A percentile compares a stretch with the other conserved stretches of the same genome.
Evolutionary conservation across 2,329 filamentous ascomycete species (phyloP).

Genomic region (Helotiales sp.): DNA sequence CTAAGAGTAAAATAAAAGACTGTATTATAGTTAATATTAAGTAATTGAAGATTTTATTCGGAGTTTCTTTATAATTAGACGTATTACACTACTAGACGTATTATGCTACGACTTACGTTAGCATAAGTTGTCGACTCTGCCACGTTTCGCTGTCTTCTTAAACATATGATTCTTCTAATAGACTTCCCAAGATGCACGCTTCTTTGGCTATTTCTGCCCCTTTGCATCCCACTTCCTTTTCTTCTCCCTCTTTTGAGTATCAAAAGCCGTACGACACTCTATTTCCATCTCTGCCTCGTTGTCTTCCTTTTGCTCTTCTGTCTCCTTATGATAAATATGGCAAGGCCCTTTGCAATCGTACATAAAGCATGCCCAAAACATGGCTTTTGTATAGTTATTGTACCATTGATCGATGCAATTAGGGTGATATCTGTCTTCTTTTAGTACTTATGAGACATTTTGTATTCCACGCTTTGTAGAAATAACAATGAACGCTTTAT

Average conservation of each 20-base stretch:
- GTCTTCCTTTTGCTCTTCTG: neutral
- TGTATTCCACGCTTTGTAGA: neutral
- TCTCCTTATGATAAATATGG: slow-evolving; percentile 20
- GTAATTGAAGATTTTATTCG: too few relatives aligned
- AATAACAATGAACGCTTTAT: slow-evolving; percentile 12
- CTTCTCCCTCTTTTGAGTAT: slow-evolving; percentile 1
- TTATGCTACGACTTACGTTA: too few relatives aligned
- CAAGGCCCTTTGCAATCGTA: slow-evolving; percentile 18
- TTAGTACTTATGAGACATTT: slow-evolving; percentile 10
- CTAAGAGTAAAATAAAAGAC: too few relatives aligned
- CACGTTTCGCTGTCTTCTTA: neutral
- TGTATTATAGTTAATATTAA: too few relatives aligned
- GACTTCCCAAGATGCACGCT: neutral
- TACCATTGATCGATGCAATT: slow-evolving; percentile 13
- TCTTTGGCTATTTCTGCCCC: slow-evolving; percentile 1
- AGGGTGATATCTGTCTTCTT: slow-evolving; percentile 10
- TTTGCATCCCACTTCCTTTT: neutral
- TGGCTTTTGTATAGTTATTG: slow-evolving; percentile 15
- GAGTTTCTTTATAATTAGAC: too few relatives aligned
- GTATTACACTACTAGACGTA: too few relatives aligned
- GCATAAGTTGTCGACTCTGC: slow-evolving; percentile 10
- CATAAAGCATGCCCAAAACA: slow-evolving; percentile 16
- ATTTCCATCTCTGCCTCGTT: neutral
- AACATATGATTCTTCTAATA: slow-evolving; percentile 12
- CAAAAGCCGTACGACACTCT: neutral